A percentile compares a stretch with the other conserved stretches of the same genome.
These are phyloP conservation scores for Phalaenopsis equestris DNA, from an alignment of 106 monocot genomes.

Conservation along the genomic window DNA sequence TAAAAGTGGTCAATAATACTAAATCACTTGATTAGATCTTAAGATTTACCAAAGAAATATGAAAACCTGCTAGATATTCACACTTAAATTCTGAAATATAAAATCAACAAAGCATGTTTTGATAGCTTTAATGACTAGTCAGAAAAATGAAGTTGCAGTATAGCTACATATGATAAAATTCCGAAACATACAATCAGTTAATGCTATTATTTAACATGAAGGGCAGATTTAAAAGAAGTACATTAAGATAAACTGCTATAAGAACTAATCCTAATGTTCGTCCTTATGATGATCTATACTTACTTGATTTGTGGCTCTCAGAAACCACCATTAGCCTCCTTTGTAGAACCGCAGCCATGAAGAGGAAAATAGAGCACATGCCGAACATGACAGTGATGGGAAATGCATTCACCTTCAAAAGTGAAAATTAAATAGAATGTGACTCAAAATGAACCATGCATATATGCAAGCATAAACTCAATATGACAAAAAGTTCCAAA, in stretches of 20 bases:
- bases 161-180: not conserved
- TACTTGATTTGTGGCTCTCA: constrained; percentile 74
- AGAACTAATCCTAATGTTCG: not conserved
- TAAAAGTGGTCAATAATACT: not conserved
- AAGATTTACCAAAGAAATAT: too few species aligned
- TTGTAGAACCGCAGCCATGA: constrained; percentile 88
- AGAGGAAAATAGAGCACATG: constrained; percentile 99
- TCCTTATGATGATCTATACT: constrained; percentile 4
- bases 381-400: constrained; percentile 98
- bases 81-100: not conserved
- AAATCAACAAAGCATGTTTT: not conserved
- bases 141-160: not conserved
- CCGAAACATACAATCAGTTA: too few species aligned
- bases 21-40: not conserved
- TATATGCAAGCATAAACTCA: not conserved
- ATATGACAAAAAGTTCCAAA: not conserved
- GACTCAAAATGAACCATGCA: not conserved
- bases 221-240: not conserved
- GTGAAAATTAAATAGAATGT: not conserved
- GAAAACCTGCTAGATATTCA: too few species aligned
- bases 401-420: constrained; percentile 80
- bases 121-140: not conserved
- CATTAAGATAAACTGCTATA: not conserved
- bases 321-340: constrained; percentile 79
- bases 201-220: not conserved